Evolutionary conservation across 164 flowering plant species (phyloP).

Genomic region (Pachysandra terminalis): DNA sequence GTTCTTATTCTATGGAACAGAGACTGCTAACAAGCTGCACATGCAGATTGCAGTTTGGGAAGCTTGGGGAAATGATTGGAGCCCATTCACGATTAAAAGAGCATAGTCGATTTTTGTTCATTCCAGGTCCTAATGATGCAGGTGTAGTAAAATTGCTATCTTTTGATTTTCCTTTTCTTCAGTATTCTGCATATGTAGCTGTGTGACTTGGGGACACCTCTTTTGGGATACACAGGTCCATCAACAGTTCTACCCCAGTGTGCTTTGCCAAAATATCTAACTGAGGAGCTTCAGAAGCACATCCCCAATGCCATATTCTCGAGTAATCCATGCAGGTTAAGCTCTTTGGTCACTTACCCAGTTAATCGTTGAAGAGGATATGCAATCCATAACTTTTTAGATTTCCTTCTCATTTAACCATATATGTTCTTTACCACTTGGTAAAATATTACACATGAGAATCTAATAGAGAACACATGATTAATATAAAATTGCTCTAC

Average conservation of each 20-base stretch:
- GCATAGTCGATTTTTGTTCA: constrained; percentile 73
- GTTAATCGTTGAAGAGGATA: neutral
- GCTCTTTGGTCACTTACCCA: neutral
- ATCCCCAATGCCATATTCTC: constrained; percentile 72
- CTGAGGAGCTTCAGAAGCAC: constrained; percentile 68
- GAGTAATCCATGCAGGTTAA: constrained; percentile 95
- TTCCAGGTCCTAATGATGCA: constrained; percentile 97
- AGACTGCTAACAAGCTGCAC: constrained; percentile 2
- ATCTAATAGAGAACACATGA: neutral
- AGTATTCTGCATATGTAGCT: neutral
- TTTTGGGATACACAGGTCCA: constrained; percentile 55
- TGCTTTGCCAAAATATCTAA: constrained; percentile 70
- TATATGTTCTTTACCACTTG: neutral
- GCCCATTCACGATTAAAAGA: constrained; percentile 67
- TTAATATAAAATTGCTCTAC: neutral
- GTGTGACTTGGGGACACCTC: neutral
- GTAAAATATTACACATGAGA: neutral
- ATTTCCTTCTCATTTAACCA: neutral
- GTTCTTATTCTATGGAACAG: neutral
- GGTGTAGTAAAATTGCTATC: constrained; percentile 35
- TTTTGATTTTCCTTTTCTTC: neutral
- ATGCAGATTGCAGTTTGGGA: constrained; percentile 79
- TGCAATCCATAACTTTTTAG: neutral
- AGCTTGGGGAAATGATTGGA: constrained; percentile 79
- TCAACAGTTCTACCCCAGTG: constrained; percentile 80